phyloP scores from a whole-genome alignment of 140 eudicot species.

The Stevia rebaudiana region DNA sequence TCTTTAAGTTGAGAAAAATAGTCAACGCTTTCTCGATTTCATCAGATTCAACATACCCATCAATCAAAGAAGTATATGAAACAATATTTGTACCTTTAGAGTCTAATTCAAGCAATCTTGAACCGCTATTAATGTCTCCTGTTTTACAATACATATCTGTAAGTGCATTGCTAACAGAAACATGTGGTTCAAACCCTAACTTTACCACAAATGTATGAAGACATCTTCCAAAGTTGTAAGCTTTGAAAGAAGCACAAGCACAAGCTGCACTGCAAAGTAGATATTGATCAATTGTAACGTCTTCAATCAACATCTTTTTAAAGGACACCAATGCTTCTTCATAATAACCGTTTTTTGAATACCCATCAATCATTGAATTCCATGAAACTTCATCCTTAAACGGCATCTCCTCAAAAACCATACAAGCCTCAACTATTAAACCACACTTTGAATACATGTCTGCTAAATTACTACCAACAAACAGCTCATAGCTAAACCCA shows the following conservation, averaged over 20 bases:
- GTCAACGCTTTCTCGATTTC: slow-evolving; percentile 35
- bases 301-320: slow-evolving; percentile 33
- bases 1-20: slow-evolving; percentile 32
- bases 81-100: slow-evolving; percentile 26
- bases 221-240: slow-evolving; percentile 22
- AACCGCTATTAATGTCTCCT: slow-evolving; percentile 45
- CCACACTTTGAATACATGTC: slow-evolving; percentile 52
- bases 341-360: slow-evolving; percentile 37
- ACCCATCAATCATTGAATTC: slow-evolving; percentile 57
- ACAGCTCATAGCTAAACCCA: slow-evolving; percentile 39
- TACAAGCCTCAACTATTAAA: slow-evolving; percentile 40
- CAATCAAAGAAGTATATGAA: slow-evolving; percentile 49
- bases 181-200: slow-evolving; percentile 32
- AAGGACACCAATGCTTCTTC: slow-evolving; percentile 39
- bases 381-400: slow-evolving; percentile 46
- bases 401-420: slow-evolving; percentile 51
- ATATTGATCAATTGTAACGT: slow-evolving; percentile 30
- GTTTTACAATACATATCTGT: slow-evolving; percentile 44
- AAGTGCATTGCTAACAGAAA: slow-evolving; percentile 40
- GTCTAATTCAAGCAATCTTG: slow-evolving; percentile 20
- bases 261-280: slow-evolving; percentile 36
- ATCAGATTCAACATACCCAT: slow-evolving; percentile 37
- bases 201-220: slow-evolving; percentile 34
- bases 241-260: slow-evolving; percentile 37
- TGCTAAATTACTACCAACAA: slow-evolving; percentile 53